Conservation (phyloP, 2,329 filamentous ascomycete species). For the Gaeumannomyces tritici region DNA sequence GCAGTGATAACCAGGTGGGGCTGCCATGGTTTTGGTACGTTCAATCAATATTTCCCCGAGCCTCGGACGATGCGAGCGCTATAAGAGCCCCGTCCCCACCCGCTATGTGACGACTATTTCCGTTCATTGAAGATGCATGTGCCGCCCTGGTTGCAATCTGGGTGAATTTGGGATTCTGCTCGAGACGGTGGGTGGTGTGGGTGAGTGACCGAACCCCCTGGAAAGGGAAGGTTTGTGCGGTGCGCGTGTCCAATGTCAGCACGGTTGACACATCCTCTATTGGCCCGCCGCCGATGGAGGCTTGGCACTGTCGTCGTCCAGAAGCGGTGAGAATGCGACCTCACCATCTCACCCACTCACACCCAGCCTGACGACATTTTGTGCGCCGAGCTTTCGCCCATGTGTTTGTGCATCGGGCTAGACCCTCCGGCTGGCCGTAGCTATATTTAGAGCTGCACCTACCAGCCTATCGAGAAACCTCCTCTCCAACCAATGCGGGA, state of each 20-base stretch:
- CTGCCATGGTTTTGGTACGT: too few relatives aligned
- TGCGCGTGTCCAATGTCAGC: not conserved
- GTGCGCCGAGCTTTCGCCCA: not conserved
- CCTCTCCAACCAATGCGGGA: not conserved
- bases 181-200: not conserved
- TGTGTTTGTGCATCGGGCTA: not conserved
- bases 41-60: not conserved
- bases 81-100: not conserved
- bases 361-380: not conserved
- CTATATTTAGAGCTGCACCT: not conserved
- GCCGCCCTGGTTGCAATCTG: not conserved
- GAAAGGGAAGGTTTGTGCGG: not conserved
- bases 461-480: too few relatives aligned
- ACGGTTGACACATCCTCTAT: not conserved
- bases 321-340: not conserved
- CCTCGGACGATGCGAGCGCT: not conserved
- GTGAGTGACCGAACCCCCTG: not conserved
- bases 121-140: not conserved
- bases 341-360: not conserved
- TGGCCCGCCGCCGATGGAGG: not conserved
- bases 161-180: not conserved
- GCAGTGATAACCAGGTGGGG: too few relatives aligned
- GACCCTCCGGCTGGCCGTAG: not conserved
- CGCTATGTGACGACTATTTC: not conserved
- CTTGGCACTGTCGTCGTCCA: too few relatives aligned